Conservation (phyloP, 2,329 filamentous ascomycete genomes). For the Fusarium solani-melongenae region DNA sequence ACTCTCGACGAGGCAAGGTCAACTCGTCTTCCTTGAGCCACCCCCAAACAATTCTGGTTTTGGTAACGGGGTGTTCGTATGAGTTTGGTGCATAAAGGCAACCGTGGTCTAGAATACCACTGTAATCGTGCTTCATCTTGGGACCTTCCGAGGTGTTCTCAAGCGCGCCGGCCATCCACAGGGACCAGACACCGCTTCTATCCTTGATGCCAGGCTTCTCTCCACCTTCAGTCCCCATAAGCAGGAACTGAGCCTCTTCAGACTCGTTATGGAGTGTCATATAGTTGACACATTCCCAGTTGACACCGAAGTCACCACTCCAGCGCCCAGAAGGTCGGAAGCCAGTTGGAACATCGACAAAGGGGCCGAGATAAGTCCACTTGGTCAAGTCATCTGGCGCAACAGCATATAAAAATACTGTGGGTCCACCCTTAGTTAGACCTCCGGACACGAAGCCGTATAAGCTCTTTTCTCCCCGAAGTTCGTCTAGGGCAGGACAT, state of each 20-base stretch:
- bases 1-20: slow-evolving; percentile 53
- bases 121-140: slow-evolving; percentile 50
- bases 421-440: slow-evolving; percentile 53
- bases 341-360: slow-evolving; percentile 54
- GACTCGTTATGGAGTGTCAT: slow-evolving; percentile 51
- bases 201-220: slow-evolving; percentile 33
- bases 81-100: slow-evolving; percentile 61
- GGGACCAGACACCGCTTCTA: slow-evolving; percentile 20
- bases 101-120: slow-evolving; percentile 61
- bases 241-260: slow-evolving; percentile 51
- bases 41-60: slow-evolving; percentile 56
- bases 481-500: slow-evolving; percentile 44
- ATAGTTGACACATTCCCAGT: slow-evolving; percentile 63
- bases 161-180: slow-evolving; percentile 58
- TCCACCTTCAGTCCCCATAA: slow-evolving; percentile 59
- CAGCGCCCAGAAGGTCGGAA: slow-evolving; percentile 53
- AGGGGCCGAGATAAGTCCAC: slow-evolving; percentile 58
- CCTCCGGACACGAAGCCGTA: slow-evolving; percentile 63
- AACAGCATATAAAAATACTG: slow-evolving; percentile 59
- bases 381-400: slow-evolving; percentile 51
- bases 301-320: slow-evolving; percentile 61
- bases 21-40: slow-evolving; percentile 65
- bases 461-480: slow-evolving; percentile 43
- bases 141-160: slow-evolving; percentile 15
- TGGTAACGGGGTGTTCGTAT: slow-evolving; percentile 57